Percentiles rank a stretch among this genome's conserved stretches.
These are phyloP conservation scores for Podaxis carcinomalis DNA, from an alignment of 768 basidiomycete species.

Conservation along the genomic window DNA sequence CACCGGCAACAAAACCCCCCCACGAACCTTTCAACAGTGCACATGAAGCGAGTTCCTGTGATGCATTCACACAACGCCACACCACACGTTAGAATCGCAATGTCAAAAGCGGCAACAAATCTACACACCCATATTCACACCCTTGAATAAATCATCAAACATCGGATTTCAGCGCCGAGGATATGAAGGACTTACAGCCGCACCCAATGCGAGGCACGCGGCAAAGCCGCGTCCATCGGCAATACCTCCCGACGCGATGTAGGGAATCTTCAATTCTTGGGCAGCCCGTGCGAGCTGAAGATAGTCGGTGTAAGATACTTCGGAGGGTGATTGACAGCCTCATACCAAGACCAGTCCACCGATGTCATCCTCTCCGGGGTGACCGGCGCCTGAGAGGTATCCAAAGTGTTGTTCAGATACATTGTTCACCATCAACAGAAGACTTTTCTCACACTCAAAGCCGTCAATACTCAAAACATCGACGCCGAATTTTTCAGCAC, in stretches of 20 bases:
- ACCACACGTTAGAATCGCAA: constrained; percentile 17
- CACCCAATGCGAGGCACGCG: constrained; percentile 78
- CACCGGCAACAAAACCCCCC: constrained; percentile 43
- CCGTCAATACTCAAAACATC: constrained; percentile 88
- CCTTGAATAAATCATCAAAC: constrained; percentile 36
- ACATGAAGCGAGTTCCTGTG: constrained; percentile 83
- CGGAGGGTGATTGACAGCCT: background rate
- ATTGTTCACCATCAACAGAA: background rate
- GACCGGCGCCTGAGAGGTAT: constrained; percentile 68
- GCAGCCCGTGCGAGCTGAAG: constrained; percentile 80
- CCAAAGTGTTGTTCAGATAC: background rate
- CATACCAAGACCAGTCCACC: constrained; percentile 78
- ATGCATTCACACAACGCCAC: constrained; percentile 11
- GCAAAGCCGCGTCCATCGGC: constrained; percentile 84
- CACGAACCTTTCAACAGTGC: constrained; percentile 73
- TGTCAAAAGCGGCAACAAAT: no score
- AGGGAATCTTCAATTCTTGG: constrained; percentile 79
- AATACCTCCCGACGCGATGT: constrained; percentile 87
- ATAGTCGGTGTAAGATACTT: background rate
- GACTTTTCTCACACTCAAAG: constrained; percentile 66
- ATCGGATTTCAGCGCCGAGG: background rate
- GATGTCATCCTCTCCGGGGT: constrained; percentile 93
- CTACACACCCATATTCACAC: constrained; percentile 72
- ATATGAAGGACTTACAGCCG: constrained; percentile 47
- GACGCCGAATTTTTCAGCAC: constrained; percentile 73